Evolutionary conservation across 805 yeast species (phyloP), one percentile per base, ranked within the genome.

Genomic region (Sugiyamaella americana): DNA sequence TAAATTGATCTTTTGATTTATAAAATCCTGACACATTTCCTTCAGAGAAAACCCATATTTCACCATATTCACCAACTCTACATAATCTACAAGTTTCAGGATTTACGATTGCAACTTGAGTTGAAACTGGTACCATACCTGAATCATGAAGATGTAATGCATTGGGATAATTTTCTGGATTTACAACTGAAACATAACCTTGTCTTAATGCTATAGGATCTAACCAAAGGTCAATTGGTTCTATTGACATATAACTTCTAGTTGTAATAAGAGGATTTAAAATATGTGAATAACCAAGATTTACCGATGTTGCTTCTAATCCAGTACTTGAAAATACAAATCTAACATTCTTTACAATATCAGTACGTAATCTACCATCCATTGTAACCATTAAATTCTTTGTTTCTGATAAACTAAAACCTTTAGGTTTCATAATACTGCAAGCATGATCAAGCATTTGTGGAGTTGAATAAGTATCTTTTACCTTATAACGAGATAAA

Each of bases 61-160:
- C 99, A 29, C 99, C 99, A 63, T 79, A 80, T 63, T 93, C 98
- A 5, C 98, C 97, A 43, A 81, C 82, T 48, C 76, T 78, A 60
- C 98, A 91, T 10, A 88, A 69, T 45, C 71, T 69, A 39, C 75
- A 65, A 0, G 97, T 91, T 60, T 93, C 97, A 1, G 98, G 98
- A 54, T 93, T 93, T 2, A 93, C 97, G 50, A 93, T 84, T 1
- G 95, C 93, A 29, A 93, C 78, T 59, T 89, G 95, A 0, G 98
- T 87, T 60, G 95, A 86, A 5, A 88, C 89, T 0, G 97, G 94
- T 0, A 89, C 97, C 73, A 91, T 84, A 10, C 99, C 99, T 0
- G 95, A 86, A 59, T 93, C 98, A 59, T 88, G 96, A 5, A 93
- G 67, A 47, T 81, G 82, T 43, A 93, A 67, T 0, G 88, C 87